Evolutionary conservation across 352 stramenopile genomes (phyloP).

Genomic region (Pythium oligandrum): DNA sequence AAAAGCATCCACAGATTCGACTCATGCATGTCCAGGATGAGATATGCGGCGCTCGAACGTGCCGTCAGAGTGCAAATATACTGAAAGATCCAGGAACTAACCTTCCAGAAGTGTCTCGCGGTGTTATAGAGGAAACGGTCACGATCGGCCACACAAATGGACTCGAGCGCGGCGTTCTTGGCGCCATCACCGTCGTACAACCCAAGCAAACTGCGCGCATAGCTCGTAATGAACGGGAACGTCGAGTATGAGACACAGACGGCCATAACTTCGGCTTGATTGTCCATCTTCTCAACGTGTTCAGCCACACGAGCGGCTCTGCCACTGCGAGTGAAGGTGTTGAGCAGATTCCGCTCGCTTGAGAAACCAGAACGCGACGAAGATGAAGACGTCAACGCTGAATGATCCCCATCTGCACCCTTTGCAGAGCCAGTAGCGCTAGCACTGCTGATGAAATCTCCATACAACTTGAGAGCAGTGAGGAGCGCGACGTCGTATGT

Average conservation of each 20-base stretch:
- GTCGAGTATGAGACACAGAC: conserved; percentile 79
- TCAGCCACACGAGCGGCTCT: conserved; percentile 46
- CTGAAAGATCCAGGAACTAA: conserved; percentile 76
- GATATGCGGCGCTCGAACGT: conserved; percentile 66
- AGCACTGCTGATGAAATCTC: conserved; percentile 58
- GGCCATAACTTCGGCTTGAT: conserved; percentile 59
- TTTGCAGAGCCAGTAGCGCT: background rate
- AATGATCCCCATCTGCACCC: background rate
- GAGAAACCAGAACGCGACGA: no score
- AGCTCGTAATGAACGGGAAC: conserved; percentile 84
- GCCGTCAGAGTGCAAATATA: conserved; percentile 74
- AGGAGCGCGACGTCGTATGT: conserved; percentile 62
- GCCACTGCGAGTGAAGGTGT: conserved; percentile 64
- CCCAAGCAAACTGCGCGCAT: conserved; percentile 64
- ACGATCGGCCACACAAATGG: conserved; percentile 43
- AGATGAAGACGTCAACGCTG: no score
- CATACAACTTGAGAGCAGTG: conserved; percentile 59
- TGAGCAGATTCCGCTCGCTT: conserved; percentile 50
- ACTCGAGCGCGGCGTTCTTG: conserved; percentile 55
- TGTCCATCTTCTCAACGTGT: conserved; percentile 68
- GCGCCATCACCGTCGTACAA: conserved; percentile 64
- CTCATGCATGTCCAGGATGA: conserved; percentile 78
- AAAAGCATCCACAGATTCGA: conserved; percentile 81
- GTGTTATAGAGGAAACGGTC: conserved; percentile 66
- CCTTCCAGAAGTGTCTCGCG: conserved; percentile 67